phyloP scores from a whole-genome alignment of 2,329 filamentous ascomycete genomes.

The Fonsecaea nubica region DNA sequence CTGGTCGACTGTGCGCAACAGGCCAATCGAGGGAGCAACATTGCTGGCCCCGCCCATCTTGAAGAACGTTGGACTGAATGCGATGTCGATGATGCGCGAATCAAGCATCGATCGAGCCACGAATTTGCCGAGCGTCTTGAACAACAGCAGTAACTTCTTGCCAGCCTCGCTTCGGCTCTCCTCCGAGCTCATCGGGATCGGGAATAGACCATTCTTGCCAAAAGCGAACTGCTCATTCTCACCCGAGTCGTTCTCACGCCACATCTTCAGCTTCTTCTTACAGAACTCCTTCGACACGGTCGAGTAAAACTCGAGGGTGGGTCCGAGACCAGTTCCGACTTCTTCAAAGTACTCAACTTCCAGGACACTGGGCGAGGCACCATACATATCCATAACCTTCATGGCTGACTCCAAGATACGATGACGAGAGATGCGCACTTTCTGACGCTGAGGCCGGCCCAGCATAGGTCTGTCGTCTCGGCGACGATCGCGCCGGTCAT shows the following conservation, averaged over 20 bases:
- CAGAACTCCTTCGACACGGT: slow-evolving; percentile 96
- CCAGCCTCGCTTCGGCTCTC: slow-evolving; percentile 76
- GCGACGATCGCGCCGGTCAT: slow-evolving; percentile 78
- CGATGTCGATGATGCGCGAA: slow-evolving; percentile 95
- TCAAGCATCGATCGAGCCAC: slow-evolving; percentile 98
- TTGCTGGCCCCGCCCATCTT: slow-evolving; percentile 77
- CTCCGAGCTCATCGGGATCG: slow-evolving; percentile 83
- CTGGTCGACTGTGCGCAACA: slow-evolving; percentile 86
- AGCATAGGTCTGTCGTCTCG: slow-evolving; percentile 90
- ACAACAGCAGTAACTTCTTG: slow-evolving; percentile 85
- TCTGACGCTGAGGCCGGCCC: slow-evolving; percentile 89
- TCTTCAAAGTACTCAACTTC: slow-evolving; percentile 99
- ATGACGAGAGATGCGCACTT: slow-evolving; percentile 94
- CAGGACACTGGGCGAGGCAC: slow-evolving; percentile 91
- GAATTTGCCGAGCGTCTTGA: slow-evolving; percentile 94
- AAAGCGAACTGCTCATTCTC: slow-evolving; percentile 74
- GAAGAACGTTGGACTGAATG: slow-evolving; percentile 98
- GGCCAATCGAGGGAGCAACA: slow-evolving; percentile 82
- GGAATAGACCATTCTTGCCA: slow-evolving; percentile 84
- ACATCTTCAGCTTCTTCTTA: slow-evolving; percentile 95
- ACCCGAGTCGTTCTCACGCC: slow-evolving; percentile 83
- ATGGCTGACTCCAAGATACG: slow-evolving; percentile 95
- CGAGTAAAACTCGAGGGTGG: slow-evolving; percentile 96
- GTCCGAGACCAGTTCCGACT: slow-evolving; percentile 92
- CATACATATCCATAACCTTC: slow-evolving; percentile 99